phyloP scores from a whole-genome alignment of 225 moss, liverwort and hornwort species.

The Bryoerythrophyllum caledonicum region DNA sequence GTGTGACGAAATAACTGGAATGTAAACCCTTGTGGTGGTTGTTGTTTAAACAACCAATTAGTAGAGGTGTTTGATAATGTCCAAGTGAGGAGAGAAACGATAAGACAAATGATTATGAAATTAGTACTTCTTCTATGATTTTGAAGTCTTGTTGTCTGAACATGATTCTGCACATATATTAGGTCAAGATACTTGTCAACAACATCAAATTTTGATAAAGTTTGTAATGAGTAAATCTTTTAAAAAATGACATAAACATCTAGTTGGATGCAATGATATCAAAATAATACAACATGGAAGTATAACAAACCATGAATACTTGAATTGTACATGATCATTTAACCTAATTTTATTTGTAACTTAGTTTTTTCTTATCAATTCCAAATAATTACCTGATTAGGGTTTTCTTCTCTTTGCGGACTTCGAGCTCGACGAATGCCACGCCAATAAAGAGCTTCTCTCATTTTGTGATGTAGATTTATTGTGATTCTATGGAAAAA shows the following conservation, averaged over 20 bases:
- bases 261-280: background rate
- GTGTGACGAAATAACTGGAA: slow-evolving; percentile 9
- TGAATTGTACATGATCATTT: background rate
- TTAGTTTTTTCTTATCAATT: background rate
- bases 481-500: background rate
- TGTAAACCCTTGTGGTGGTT: background rate
- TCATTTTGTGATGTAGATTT: slow-evolving; percentile 3
- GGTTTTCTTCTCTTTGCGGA: background rate
- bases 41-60: background rate
- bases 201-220: background rate
- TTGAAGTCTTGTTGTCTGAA: background rate
- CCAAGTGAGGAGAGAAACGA: slow-evolving; percentile 4
- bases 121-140: background rate
- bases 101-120: background rate
- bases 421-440: background rate
- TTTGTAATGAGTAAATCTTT: no score
- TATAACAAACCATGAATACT: background rate
- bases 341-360: background rate
- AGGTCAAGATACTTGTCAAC: background rate
- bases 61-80: background rate
- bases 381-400: slow-evolving; percentile 8
- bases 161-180: background rate
- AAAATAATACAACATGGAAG: background rate
- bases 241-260: no score
- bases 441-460: slow-evolving; percentile 2